These are phyloP conservation scores for Phaeosphaeriaceae sp. DNA, from an alignment of 2,329 filamentous ascomycete species.

Conservation along the genomic window DNA sequence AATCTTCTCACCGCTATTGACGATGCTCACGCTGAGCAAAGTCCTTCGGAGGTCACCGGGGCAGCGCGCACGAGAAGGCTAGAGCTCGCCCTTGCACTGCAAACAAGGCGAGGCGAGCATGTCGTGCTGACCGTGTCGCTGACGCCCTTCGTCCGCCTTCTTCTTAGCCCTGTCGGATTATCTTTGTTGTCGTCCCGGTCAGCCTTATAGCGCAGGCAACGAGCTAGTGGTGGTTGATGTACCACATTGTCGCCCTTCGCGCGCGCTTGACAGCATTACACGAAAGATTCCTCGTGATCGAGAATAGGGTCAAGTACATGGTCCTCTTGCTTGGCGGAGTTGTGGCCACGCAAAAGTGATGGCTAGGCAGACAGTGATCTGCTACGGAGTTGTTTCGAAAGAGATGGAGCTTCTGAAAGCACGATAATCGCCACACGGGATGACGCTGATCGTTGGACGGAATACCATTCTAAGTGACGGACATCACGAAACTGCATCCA, in stretches of 20 bases:
- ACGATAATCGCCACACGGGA: not conserved
- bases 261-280: not conserved
- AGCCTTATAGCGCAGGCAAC: not conserved
- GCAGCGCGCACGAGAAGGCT: not conserved
- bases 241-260: not conserved
- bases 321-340: not conserved
- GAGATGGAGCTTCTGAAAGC: not conserved
- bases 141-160: not conserved
- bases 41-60: not conserved
- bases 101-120: not conserved
- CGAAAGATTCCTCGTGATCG: not conserved
- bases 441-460: not conserved
- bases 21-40: not conserved
- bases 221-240: not conserved
- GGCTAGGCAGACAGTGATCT: not conserved
- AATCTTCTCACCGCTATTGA: not conserved
- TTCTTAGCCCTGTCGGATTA: not conserved
- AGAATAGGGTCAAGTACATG: not conserved
- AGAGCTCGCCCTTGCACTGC: not conserved
- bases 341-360: not conserved
- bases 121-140: not conserved
- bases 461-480: not conserved
- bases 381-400: not conserved
- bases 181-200: not conserved
- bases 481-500: not conserved